phyloP scores from a whole-genome alignment of 2,329 filamentous ascomycete genomes.

The Juglanconis sp. region DNA sequence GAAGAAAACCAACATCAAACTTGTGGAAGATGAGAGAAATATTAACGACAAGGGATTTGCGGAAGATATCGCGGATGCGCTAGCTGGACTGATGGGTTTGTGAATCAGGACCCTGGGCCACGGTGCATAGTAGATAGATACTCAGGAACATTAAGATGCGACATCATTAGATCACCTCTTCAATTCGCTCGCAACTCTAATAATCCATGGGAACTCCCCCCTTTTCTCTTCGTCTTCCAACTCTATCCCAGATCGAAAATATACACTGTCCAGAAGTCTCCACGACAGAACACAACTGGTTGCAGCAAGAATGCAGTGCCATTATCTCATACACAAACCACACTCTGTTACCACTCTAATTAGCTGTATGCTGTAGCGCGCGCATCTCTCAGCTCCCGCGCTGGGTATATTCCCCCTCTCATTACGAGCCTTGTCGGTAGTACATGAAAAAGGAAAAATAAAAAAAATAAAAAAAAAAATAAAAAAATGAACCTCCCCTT shows the following conservation, averaged over 20 bases:
- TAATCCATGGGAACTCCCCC: neutral
- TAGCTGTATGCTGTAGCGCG: neutral
- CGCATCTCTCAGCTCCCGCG: neutral
- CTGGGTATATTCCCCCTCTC: neutral
- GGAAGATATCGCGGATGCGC: conserved; percentile 39
- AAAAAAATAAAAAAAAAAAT: too few species aligned
- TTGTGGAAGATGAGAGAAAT: conserved; percentile 46
- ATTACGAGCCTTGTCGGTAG: neutral
- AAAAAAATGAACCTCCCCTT: too few species aligned
- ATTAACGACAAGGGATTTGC: conserved; percentile 56
- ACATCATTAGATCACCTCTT: too few species aligned
- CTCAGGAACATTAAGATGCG: neutral
- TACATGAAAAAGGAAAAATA: too few species aligned
- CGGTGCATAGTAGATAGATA: neutral
- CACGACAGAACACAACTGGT: neutral
- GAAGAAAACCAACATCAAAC: conserved; percentile 41
- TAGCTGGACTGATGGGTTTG: conserved; percentile 30
- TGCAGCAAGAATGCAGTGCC: neutral
- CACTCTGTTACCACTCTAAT: neutral
- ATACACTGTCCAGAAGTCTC: neutral
- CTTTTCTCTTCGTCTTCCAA: neutral
- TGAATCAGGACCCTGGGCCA: neutral
- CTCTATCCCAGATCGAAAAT: neutral
- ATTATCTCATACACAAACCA: neutral
- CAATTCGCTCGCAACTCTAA: neutral